A percentile compares a stretch with the other conserved stretches of the same genome.
Conservation (phyloP, 495 filamentous ascomycete species). For the Hypoxylon rickii region DNA sequence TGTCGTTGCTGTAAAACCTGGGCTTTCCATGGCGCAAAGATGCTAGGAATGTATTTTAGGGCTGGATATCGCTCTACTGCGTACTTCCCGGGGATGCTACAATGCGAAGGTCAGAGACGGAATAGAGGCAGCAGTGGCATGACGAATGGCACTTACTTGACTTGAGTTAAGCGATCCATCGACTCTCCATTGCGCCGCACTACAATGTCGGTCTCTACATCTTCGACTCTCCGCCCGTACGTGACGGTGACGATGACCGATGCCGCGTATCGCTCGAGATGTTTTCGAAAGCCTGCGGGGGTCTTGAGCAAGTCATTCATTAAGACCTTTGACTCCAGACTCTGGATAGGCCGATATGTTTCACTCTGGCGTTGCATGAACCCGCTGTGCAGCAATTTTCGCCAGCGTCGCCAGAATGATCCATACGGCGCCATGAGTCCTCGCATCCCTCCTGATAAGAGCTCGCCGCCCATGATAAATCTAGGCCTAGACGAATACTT, state of each 20-base stretch:
- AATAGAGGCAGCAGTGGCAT: background rate
- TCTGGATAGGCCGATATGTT: conserved; percentile 60
- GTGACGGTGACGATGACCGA: conserved; percentile 63
- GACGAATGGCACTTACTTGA: conserved; percentile 46
- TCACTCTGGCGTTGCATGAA: conserved; percentile 60
- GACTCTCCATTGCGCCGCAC: conserved; percentile 55
- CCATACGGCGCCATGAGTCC: conserved; percentile 58
- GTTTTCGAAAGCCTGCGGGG: conserved; percentile 40
- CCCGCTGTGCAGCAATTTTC: conserved; percentile 59
- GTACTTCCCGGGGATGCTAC: conserved; percentile 60
- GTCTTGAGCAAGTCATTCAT: conserved; percentile 50
- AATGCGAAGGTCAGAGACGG: background rate
- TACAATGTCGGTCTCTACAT: conserved; percentile 56
- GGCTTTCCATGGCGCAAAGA: conserved; percentile 61
- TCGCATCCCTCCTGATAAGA: conserved; percentile 52
- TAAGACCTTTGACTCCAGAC: conserved; percentile 55
- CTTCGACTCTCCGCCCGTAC: conserved; percentile 61
- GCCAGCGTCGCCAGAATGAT: conserved; percentile 57
- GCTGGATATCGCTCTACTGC: conserved; percentile 61
- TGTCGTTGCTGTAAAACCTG: conserved; percentile 56
- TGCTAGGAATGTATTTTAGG: conserved; percentile 56
- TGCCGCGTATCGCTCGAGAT: conserved; percentile 60
- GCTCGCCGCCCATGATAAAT: conserved; percentile 58
- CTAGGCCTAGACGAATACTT: conserved; percentile 56
- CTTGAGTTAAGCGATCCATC: conserved; percentile 61